Percentiles rank a stretch among this genome's conserved stretches.
Conservation (phyloP, 169 alveolate genomes). For the Eimeria brunetti region DNA sequence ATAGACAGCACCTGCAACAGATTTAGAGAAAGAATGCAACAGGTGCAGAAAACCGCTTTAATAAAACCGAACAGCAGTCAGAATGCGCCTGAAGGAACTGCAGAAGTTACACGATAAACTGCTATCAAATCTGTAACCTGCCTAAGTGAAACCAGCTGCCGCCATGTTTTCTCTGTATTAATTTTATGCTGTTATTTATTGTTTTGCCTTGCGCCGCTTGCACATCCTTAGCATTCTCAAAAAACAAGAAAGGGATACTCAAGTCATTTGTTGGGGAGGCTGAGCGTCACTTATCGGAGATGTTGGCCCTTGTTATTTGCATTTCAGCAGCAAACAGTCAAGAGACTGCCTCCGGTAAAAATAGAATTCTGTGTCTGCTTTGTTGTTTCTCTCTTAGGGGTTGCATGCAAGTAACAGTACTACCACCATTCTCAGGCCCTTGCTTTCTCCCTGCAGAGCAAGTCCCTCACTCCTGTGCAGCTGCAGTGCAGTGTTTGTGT, state of each 20-base stretch:
- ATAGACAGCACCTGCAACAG: background rate
- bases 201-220: background rate
- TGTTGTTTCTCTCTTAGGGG: background rate
- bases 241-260: background rate
- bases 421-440: background rate
- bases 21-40: background rate
- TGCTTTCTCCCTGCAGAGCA: background rate
- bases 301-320: slow-evolving; percentile 47
- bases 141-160: background rate
- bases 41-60: background rate
- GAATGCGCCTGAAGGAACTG: background rate
- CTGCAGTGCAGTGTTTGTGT: background rate
- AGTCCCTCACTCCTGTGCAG: background rate
- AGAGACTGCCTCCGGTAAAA: background rate
- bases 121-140: background rate
- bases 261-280: slow-evolving; percentile 20
- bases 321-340: slow-evolving; percentile 12
- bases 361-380: background rate
- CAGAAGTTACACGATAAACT: background rate
- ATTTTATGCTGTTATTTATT: background rate
- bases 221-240: slow-evolving; percentile 20
- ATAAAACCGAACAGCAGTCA: background rate
- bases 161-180: background rate
- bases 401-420: background rate
- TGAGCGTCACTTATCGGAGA: slow-evolving; percentile 18